Conservation (phyloP, 2,329 filamentous ascomycete species). For the Penicillium freii region DNA sequence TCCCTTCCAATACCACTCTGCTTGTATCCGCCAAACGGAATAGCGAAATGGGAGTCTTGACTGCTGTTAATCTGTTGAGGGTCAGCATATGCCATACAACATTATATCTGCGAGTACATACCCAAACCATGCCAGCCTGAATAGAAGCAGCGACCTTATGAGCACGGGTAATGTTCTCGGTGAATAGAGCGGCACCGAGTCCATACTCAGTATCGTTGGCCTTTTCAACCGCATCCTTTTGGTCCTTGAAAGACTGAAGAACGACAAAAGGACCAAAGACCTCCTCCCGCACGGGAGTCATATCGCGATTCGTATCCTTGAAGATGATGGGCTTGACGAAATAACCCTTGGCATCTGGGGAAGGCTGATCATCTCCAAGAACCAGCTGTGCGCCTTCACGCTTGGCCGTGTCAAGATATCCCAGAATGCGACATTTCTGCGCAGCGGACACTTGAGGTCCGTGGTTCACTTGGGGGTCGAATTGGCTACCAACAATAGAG, state of each 20-base stretch:
- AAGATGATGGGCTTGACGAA: slow-evolving; percentile 24
- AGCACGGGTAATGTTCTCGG: slow-evolving; percentile 31
- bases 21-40: slow-evolving; percentile 47
- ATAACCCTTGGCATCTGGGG: slow-evolving; percentile 17
- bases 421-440: slow-evolving; percentile 10
- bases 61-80: slow-evolving; percentile 21
- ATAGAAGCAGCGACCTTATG: slow-evolving; percentile 34
- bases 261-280: slow-evolving; percentile 42
- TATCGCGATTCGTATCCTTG: slow-evolving; percentile 27
- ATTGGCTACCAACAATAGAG: slow-evolving; percentile 4
- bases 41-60: slow-evolving; percentile 13
- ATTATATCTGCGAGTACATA: slow-evolving; percentile 30
- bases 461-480: slow-evolving; percentile 3
- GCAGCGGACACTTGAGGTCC: slow-evolving; percentile 12
- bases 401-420: slow-evolving; percentile 28
- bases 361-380: slow-evolving; percentile 22
- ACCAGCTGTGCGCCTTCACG: slow-evolving; percentile 32
- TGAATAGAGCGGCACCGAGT: slow-evolving; percentile 37
- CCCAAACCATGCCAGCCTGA: slow-evolving; percentile 40
- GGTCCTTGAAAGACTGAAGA: slow-evolving; percentile 32
- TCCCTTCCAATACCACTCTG: slow-evolving; percentile 54
- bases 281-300: slow-evolving; percentile 36
- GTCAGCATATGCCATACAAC: background rate
- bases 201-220: slow-evolving; percentile 41
- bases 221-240: slow-evolving; percentile 31